Conservation (phyloP, 2,329 filamentous ascomycete genomes). For the Bipolaris oryzae region DNA sequence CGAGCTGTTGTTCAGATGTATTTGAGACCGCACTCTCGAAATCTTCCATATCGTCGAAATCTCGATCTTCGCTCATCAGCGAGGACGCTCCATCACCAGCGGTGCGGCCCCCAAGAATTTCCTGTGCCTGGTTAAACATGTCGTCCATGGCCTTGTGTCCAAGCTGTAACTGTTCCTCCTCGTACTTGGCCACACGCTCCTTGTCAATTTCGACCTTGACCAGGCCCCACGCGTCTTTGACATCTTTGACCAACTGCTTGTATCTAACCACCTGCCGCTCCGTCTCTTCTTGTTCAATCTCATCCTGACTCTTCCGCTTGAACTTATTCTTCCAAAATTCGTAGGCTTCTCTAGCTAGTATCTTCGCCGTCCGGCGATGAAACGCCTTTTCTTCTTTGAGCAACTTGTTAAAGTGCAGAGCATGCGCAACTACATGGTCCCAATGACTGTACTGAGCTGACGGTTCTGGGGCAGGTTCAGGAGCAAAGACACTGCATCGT, state of each 20-base stretch:
- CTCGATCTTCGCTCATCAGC: conserved; percentile 48
- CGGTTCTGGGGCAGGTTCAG: conserved; percentile 73
- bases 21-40: conserved; percentile 49
- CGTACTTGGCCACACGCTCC: conserved; percentile 62
- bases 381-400: conserved; percentile 78
- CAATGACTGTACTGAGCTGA: conserved; percentile 81
- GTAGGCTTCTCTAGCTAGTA: conserved; percentile 76
- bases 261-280: conserved; percentile 72
- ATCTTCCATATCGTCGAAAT: conserved; percentile 51
- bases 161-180: conserved; percentile 63
- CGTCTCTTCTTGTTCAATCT: conserved; percentile 78
- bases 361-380: conserved; percentile 78
- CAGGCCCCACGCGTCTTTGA: conserved; percentile 66
- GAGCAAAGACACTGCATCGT: conserved; percentile 73
- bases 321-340: conserved; percentile 77
- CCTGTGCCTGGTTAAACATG: conserved; percentile 72
- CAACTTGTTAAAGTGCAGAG: conserved; percentile 78
- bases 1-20: conserved; percentile 47
- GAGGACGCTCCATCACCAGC: conserved; percentile 46
- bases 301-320: conserved; percentile 62
- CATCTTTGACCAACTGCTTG: conserved; percentile 70
- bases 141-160: conserved; percentile 71
- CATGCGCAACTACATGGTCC: conserved; percentile 83
- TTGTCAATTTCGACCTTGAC: conserved; percentile 64
- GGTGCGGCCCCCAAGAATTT: conserved; percentile 41